Conservation (phyloP, 768 basidiomycete genomes). For the Podaxis sp. region DNA sequence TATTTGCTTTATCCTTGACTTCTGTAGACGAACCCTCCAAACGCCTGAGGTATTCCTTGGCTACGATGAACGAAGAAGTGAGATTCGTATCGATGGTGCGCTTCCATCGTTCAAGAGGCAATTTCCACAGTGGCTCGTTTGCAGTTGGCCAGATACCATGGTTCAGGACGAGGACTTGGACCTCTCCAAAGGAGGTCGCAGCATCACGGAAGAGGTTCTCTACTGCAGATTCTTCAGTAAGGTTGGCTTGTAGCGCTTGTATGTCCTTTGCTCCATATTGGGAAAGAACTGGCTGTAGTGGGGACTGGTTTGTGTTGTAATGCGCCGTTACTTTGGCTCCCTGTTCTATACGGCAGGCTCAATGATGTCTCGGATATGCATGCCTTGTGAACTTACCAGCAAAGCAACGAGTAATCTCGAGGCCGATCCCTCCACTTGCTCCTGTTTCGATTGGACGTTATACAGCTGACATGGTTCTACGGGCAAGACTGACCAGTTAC, state of each 20-base stretch:
- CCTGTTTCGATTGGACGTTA: slow-evolving; percentile 35
- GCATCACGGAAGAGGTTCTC: slow-evolving; percentile 43
- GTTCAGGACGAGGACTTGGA: slow-evolving; percentile 61
- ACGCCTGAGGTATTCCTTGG: slow-evolving; percentile 56
- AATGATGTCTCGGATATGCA: background rate
- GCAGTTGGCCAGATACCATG: slow-evolving; percentile 53
- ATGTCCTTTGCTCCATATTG: slow-evolving; percentile 34
- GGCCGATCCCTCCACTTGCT: slow-evolving; percentile 75
- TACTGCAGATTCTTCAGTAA: slow-evolving; percentile 58
- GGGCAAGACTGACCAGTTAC: slow-evolving; percentile 54
- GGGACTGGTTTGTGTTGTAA: slow-evolving; percentile 53
- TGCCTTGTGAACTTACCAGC: slow-evolving; percentile 40
- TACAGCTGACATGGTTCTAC: background rate
- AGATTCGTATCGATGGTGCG: slow-evolving; percentile 60
- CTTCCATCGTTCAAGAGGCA: slow-evolving; percentile 67
- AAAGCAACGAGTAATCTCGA: slow-evolving; percentile 58
- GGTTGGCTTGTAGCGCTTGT: slow-evolving; percentile 52
- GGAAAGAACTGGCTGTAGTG: slow-evolving; percentile 40
- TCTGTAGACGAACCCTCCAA: slow-evolving; percentile 38
- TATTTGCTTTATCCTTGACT: slow-evolving; percentile 54
- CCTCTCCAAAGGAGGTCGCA: slow-evolving; percentile 43
- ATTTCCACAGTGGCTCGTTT: slow-evolving; percentile 51
- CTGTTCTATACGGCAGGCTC: slow-evolving; percentile 44
- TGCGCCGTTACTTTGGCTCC: slow-evolving; percentile 74
- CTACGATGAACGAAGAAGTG: slow-evolving; percentile 66